Evolutionary conservation across 1,139 yeast genomes (phyloP).

Genomic region (Debaryomycetaceae sp.): DNA sequence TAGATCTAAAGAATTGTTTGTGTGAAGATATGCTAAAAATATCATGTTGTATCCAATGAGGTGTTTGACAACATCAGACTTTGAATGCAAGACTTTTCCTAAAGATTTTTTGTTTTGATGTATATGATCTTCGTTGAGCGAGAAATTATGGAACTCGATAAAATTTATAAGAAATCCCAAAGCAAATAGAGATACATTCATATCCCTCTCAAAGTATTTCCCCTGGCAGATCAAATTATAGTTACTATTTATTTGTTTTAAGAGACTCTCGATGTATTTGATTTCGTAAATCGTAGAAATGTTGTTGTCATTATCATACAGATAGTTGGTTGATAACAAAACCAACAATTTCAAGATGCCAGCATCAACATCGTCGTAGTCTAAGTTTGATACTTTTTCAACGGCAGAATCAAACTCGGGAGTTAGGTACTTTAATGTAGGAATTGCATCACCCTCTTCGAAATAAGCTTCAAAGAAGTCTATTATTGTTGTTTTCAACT

Average conservation of each 20-base stretch:
- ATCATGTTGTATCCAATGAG: constrained; percentile 14
- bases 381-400: not conserved
- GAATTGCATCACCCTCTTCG: constrained; percentile 3
- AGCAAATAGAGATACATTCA: constrained; percentile 8
- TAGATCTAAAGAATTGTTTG: constrained; percentile 4
- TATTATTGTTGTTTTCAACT: not conserved
- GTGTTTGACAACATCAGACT: constrained; percentile 6
- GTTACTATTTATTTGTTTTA: not conserved
- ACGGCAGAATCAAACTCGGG: constrained; percentile 7
- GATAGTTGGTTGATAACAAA: constrained; percentile 8
- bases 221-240: not conserved
- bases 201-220: not conserved
- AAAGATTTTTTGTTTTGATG: constrained; percentile 3
- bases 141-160: not conserved
- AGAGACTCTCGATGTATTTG: not conserved
- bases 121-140: not conserved
- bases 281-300: constrained; percentile 1
- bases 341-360: constrained; percentile 6
- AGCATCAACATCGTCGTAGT: constrained; percentile 3
- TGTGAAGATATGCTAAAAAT: constrained; percentile 8
- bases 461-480: constrained; percentile 2
- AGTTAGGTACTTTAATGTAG: constrained; percentile 1
- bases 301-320: not conserved
- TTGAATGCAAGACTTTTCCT: constrained; percentile 1
- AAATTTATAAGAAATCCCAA: constrained; percentile 7